Evolutionary conservation across 2,329 filamentous ascomycete genomes (phyloP).

Genomic region (Colletotrichum cuscutae): DNA sequence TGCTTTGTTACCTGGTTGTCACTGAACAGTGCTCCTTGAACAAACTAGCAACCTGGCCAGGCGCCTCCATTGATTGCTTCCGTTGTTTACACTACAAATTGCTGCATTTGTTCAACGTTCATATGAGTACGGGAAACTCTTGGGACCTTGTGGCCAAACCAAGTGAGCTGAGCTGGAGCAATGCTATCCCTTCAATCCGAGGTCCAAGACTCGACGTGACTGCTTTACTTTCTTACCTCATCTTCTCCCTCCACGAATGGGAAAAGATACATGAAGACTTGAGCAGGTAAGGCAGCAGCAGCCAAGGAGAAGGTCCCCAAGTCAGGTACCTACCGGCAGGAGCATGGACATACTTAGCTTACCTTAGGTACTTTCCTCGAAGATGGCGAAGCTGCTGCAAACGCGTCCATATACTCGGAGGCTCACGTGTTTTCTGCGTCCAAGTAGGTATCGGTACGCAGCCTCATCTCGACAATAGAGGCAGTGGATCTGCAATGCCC

Average conservation of each 20-base stretch:
- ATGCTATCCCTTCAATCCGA: background rate
- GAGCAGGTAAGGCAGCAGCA: background rate
- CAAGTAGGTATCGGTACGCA: background rate
- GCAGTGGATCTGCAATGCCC: constrained; percentile 30
- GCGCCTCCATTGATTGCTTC: background rate
- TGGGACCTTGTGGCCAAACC: background rate
- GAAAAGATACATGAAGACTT: background rate
- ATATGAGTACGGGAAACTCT: background rate
- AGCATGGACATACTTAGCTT: background rate
- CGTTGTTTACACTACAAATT: background rate
- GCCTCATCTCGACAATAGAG: constrained; percentile 17
- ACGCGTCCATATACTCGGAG: constrained; percentile 3
- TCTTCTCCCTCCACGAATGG: background rate
- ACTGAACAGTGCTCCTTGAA: background rate
- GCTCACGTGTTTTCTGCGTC: background rate
- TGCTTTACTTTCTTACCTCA: constrained; percentile 27
- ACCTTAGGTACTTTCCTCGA: constrained; percentile 4
- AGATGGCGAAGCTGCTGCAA: background rate
- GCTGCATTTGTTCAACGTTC: background rate
- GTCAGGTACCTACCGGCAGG: constrained; percentile 7
- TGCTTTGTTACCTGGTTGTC: background rate
- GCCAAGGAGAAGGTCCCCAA: background rate
- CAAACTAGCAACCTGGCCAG: background rate
- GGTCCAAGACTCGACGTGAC: background rate
- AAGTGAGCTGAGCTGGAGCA: background rate